Evolutionary conservation across 371 early-diverging fungal species (phyloP).

Genomic region (Mucor mucedo): DNA sequence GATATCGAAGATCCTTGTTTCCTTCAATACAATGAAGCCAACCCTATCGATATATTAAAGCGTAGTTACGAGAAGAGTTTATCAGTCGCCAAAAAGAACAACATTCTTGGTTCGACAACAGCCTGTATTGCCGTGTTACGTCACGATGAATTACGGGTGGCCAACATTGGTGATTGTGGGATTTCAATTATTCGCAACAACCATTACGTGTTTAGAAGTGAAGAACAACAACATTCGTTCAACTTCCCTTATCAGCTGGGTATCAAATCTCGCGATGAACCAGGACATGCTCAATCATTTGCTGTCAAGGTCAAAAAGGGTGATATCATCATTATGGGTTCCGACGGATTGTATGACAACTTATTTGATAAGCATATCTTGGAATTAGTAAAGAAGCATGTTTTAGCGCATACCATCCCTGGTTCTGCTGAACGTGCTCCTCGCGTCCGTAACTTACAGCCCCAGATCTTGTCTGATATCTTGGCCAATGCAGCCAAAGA

Average conservation of each 20-base stretch:
- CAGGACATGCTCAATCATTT: constrained; percentile 74
- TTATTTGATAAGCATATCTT: constrained; percentile 83
- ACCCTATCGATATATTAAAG: constrained; percentile 81
- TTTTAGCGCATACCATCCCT: constrained; percentile 60
- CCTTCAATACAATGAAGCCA: constrained; percentile 71
- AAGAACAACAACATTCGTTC: constrained; percentile 87
- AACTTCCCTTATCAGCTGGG: constrained; percentile 86
- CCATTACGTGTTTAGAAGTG: constrained; percentile 88
- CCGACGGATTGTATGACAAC: constrained; percentile 86
- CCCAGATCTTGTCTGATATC: constrained; percentile 77
- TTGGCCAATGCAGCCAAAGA: constrained; percentile 77
- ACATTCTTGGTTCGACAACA: constrained; percentile 87
- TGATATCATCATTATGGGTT: constrained; percentile 78
- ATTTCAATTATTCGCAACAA: constrained; percentile 85
- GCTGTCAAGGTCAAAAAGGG: constrained; percentile 79
- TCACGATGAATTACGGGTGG: constrained; percentile 89
- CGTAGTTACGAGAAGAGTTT: constrained; percentile 76
- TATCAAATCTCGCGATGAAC: constrained; percentile 67
- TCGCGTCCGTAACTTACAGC: constrained; percentile 58
- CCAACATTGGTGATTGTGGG: constrained; percentile 95
- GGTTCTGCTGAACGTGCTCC: constrained; percentile 46
- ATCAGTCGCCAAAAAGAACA: constrained; percentile 68
- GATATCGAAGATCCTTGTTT: constrained; percentile 51
- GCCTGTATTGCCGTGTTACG: constrained; percentile 87
- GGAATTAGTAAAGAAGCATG: constrained; percentile 69